These are phyloP conservation scores for Diatrype stigma DNA, from an alignment of 2,329 filamentous ascomycete genomes.

Conservation along the genomic window DNA sequence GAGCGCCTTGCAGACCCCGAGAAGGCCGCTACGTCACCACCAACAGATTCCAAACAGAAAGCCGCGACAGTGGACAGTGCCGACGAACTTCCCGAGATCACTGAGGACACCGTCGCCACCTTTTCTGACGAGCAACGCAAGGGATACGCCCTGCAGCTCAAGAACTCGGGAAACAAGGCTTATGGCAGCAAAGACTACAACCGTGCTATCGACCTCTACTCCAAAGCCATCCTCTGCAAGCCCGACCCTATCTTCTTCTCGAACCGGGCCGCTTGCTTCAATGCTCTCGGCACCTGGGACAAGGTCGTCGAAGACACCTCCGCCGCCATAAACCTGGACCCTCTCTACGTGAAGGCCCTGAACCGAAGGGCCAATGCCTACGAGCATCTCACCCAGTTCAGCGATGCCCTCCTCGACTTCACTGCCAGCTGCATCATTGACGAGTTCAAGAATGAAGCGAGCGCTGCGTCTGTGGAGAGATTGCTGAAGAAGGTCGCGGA, in stretches of 20 bases:
- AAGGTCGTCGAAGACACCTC: constrained; percentile 97
- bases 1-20: constrained; percentile 52
- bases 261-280: constrained; percentile 96
- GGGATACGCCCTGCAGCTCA: constrained; percentile 84
- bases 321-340: constrained; percentile 87
- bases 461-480: constrained; percentile 85
- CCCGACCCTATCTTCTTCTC: constrained; percentile 98
- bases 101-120: constrained; percentile 50
- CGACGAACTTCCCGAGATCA: constrained; percentile 67
- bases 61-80: constrained; percentile 51
- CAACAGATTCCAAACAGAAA: constrained; percentile 38
- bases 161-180: constrained; percentile 93
- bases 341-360: constrained; percentile 94
- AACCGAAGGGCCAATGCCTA: constrained; percentile 97
- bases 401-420: constrained; percentile 93
- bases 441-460: constrained; percentile 87
- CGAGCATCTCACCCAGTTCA: constrained; percentile 86
- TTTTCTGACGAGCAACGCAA: constrained; percentile 67
- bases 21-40: constrained; percentile 29
- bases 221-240: constrained; percentile 94
- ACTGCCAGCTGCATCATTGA: constrained; percentile 99
- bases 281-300: constrained; percentile 87
- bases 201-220: constrained; percentile 90
- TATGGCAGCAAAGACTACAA: constrained; percentile 94
- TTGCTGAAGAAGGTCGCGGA: constrained; percentile 96